Percentiles rank a stretch among this genome's conserved stretches.
phyloP scores from a whole-genome alignment of 2,329 filamentous ascomycete genomes.

The Xylariaceae sp. region DNA sequence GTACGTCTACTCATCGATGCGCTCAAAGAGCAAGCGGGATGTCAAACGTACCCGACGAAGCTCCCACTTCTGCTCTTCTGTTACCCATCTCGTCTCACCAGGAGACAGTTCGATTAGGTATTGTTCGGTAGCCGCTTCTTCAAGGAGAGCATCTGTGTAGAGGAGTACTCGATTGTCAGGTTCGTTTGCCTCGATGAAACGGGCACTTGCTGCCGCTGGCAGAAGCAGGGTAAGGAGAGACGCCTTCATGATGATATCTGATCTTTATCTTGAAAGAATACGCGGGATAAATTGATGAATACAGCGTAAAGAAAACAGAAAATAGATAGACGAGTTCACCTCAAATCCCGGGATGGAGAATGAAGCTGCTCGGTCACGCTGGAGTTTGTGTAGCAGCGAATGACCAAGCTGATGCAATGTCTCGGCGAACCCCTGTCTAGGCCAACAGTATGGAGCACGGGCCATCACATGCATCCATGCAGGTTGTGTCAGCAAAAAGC shows the following conservation, averaged over 20 bases:
- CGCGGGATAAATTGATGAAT: constrained; percentile 2
- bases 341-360: background rate
- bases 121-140: constrained; percentile 47
- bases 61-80: constrained; percentile 94
- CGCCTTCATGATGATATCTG: constrained; percentile 40
- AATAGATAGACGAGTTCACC: background rate
- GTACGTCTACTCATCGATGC: background rate
- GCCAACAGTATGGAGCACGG: background rate
- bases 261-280: background rate
- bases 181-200: constrained; percentile 59
- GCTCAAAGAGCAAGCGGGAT: background rate
- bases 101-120: constrained; percentile 85
- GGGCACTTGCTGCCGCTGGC: constrained; percentile 54
- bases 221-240: constrained; percentile 59
- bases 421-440: background rate
- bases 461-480: too few relatives aligned
- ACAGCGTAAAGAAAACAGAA: background rate
- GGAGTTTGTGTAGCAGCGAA: constrained; percentile 10
- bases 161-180: constrained; percentile 51
- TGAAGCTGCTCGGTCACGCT: constrained; percentile 5
- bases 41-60: constrained; percentile 66
- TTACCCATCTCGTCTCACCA: constrained; percentile 82
- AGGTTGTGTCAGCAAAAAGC: too few relatives aligned
- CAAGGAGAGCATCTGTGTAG: constrained; percentile 42
- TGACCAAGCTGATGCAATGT: constrained; percentile 6